Percentiles rank a stretch among this genome's conserved stretches.
phyloP scores from a whole-genome alignment of 2,329 filamentous ascomycete species.

The Aspergillus sp. region DNA sequence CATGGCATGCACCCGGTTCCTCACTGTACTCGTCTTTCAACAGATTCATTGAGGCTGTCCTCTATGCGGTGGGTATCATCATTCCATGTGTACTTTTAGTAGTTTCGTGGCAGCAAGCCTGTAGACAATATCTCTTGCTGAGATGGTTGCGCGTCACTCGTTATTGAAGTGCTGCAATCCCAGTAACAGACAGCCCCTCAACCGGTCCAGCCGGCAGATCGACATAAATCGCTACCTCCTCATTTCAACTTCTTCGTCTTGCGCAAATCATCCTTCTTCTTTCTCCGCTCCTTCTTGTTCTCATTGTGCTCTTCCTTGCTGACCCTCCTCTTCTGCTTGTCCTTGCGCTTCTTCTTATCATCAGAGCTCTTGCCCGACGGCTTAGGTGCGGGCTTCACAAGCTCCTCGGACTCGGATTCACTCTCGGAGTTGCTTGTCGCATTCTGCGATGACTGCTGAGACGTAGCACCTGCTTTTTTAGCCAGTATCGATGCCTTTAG shows the following conservation, averaged over 20 bases:
- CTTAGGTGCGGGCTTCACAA: neutral
- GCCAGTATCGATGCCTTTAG: constrained; percentile 49
- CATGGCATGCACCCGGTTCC: no score
- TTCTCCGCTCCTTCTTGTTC: constrained; percentile 40
- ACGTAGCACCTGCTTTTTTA: constrained; percentile 37
- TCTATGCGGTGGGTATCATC: no score
- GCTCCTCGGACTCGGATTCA: constrained; percentile 19
- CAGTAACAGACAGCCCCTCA: neutral
- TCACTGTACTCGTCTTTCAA: no score
- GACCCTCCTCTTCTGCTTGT: constrained; percentile 29
- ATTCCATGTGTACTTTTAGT: no score
- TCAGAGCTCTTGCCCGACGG: constrained; percentile 11
- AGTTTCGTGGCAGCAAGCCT: no score
- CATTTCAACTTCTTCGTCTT: constrained; percentile 34
- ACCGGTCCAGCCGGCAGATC: constrained; percentile 10
- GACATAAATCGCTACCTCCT: constrained; percentile 4
- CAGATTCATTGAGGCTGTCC: no score
- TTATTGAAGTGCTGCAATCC: neutral
- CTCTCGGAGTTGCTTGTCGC: constrained; percentile 12
- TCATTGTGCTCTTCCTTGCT: constrained; percentile 30
- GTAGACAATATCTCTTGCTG: no score
- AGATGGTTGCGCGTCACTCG: neutral
- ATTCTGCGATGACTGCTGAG: constrained; percentile 22
- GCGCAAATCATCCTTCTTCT: constrained; percentile 17
- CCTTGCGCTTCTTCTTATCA: constrained; percentile 31